Evolutionary conservation across 2,329 filamentous ascomycete genomes (phyloP).

Genomic region (Myotisia sp.): DNA sequence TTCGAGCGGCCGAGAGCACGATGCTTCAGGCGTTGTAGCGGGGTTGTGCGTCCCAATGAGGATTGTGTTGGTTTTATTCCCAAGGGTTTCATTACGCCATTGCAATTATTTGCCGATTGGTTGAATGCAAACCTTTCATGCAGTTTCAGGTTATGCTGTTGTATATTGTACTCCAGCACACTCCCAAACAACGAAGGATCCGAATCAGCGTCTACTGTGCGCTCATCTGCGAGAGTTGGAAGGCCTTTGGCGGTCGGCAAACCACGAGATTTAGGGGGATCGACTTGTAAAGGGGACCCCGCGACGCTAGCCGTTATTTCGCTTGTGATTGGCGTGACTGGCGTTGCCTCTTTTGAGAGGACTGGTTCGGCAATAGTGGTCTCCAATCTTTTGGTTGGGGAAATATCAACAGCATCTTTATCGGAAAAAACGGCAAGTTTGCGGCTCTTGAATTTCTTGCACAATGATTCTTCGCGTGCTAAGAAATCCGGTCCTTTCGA

Average conservation of each 20-base stretch:
- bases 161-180: constrained; percentile 3
- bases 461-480: constrained; percentile 17
- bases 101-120: too few species aligned
- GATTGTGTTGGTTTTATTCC: background rate
- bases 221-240: background rate
- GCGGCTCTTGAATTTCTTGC: constrained; percentile 30
- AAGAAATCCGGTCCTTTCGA: background rate
- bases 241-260: too few species aligned
- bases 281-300: too few species aligned
- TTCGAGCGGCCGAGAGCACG: constrained; percentile 25
- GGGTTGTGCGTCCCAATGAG: constrained; percentile 20
- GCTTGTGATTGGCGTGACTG: too few species aligned
- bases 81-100: too few species aligned
- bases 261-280: too few species aligned
- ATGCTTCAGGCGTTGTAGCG: constrained; percentile 29
- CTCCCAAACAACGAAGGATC: background rate
- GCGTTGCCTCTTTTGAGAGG: too few species aligned
- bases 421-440: constrained; percentile 40
- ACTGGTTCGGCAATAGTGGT: too few species aligned
- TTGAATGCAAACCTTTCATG: constrained; percentile 3
- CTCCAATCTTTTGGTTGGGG: too few species aligned
- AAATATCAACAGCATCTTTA: constrained; percentile 17
- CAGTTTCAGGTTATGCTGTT: constrained; percentile 1
- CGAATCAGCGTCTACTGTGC: constrained; percentile 1
- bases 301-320: too few species aligned